A percentile compares a stretch with the other conserved stretches of the same genome.
These are phyloP conservation scores for Friedmanniomyces endolithicus DNA, from an alignment of 495 filamentous ascomycete species.

Conservation along the genomic window DNA sequence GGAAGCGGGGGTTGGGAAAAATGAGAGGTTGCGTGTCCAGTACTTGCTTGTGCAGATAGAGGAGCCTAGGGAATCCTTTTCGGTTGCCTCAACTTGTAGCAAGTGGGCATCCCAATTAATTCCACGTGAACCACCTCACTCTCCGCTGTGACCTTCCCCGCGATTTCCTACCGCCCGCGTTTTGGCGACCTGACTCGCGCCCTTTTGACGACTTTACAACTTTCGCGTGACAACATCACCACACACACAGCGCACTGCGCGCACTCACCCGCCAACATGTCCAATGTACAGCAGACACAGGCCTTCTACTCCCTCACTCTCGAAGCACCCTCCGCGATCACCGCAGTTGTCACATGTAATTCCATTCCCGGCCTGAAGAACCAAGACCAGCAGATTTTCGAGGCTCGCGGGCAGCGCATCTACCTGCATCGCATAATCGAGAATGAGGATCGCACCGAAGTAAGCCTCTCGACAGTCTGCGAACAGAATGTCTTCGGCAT, in stretches of 20 bases:
- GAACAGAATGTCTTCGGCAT: constrained; percentile 94
- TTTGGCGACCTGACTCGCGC: too few relatives aligned
- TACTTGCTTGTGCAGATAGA: too few relatives aligned
- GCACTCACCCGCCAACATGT: constrained; percentile 44
- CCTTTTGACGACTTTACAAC: too few relatives aligned
- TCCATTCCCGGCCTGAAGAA: constrained; percentile 59
- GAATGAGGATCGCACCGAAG: constrained; percentile 61
- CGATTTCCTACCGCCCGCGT: too few relatives aligned
- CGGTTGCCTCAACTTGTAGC: too few relatives aligned
- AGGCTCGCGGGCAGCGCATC: constrained; percentile 79
- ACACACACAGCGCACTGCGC: too few relatives aligned
- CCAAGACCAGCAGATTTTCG: constrained; percentile 93
- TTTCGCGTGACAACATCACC: too few relatives aligned
- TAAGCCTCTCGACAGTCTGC: constrained; percentile 71
- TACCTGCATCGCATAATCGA: constrained; percentile 54
- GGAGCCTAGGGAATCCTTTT: too few relatives aligned
- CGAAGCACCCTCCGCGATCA: constrained; percentile 76
- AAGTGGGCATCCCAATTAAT: too few relatives aligned
- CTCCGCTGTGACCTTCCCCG: too few relatives aligned
- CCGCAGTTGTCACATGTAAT: constrained; percentile 81
- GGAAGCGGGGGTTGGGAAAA: background rate
- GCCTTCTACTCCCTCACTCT: constrained; percentile 75
- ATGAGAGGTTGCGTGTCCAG: too few relatives aligned
- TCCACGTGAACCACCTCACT: too few relatives aligned
- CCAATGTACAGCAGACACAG: constrained; percentile 48